Conservation (phyloP, 2,329 filamentous ascomycete species). For the Raffaelea albimanens region DNA sequence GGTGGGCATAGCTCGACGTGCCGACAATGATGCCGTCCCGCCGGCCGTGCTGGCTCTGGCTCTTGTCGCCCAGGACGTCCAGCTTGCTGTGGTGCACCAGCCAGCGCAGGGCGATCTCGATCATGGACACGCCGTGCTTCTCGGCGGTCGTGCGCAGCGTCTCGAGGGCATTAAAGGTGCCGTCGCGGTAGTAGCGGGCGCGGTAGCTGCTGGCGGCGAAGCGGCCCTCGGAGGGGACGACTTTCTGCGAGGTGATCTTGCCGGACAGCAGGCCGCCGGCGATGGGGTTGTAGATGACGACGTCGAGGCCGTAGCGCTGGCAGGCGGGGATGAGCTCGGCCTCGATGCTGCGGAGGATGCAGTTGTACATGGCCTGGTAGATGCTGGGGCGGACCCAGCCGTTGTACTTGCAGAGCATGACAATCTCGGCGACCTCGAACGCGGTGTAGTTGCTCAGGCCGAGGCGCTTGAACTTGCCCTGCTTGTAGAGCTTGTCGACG, state of each 20-base stretch:
- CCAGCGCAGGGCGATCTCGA: constrained; percentile 64
- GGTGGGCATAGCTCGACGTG: constrained; percentile 46
- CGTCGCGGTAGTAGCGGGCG: constrained; percentile 57
- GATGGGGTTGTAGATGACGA: constrained; percentile 64
- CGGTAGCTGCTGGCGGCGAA: constrained; percentile 48
- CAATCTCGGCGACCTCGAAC: constrained; percentile 69
- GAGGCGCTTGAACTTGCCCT: constrained; percentile 61
- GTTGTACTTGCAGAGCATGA: constrained; percentile 56
- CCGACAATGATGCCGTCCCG: constrained; percentile 51
- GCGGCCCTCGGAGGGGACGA: constrained; percentile 52
- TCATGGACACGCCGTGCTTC: constrained; percentile 53
- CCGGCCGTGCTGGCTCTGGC: background rate
- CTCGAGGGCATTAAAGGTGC: constrained; percentile 45
- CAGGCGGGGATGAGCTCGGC: constrained; percentile 56
- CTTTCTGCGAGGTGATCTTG: constrained; percentile 29
- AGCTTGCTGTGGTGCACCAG: constrained; percentile 53
- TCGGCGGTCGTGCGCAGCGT: constrained; percentile 53
- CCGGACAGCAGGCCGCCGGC: constrained; percentile 63
- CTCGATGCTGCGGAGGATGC: constrained; percentile 39
- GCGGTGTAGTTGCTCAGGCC: constrained; percentile 66
- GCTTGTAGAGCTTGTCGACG: constrained; percentile 59
- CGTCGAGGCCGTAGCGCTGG: constrained; percentile 56
- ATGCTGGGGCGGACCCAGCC: constrained; percentile 63
- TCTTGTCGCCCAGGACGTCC: constrained; percentile 19
- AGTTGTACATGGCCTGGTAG: constrained; percentile 69